A percentile compares a stretch with the other conserved stretches of the same genome.
Evolutionary conservation across 75 land plant species (phyloP).

Genomic region (Selaginella moellendorffii): DNA sequence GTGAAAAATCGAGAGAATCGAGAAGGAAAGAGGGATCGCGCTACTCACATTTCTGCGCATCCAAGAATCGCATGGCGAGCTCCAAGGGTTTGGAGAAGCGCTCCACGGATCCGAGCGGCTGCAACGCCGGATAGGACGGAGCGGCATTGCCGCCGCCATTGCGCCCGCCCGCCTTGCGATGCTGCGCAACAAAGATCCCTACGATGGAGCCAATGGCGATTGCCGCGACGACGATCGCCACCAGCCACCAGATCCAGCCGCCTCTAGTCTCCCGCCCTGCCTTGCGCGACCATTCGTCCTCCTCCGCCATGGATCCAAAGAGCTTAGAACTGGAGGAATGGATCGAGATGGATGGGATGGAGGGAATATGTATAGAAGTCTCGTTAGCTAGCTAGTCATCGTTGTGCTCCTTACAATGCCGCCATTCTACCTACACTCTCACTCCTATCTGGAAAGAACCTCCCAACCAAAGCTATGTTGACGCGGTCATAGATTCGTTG

Average conservation of each 20-base stretch:
- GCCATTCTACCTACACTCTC: too few relatives aligned
- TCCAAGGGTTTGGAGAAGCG: conserved; percentile 39
- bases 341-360: too few relatives aligned
- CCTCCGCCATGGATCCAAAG: not conserved
- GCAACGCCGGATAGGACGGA: conserved; percentile 22
- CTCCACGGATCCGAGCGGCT: conserved; percentile 4
- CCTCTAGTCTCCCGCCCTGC: not conserved
- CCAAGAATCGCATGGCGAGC: conserved; percentile 49
- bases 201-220: conserved; percentile 19
- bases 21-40: not conserved
- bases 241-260: conserved; percentile 37
- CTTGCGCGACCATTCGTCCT: not conserved
- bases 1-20: not conserved
- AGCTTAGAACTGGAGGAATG: too few relatives aligned
- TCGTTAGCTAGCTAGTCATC: too few relatives aligned
- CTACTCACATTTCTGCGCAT: conserved; percentile 58
- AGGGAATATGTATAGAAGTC: too few relatives aligned
- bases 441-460: too few relatives aligned
- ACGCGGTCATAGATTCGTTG: too few relatives aligned
- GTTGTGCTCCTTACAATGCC: too few relatives aligned
- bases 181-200: conserved; percentile 1
- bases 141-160: not conserved
- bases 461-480: too few relatives aligned
- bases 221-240: conserved; percentile 26
- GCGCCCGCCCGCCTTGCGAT: not conserved